These are phyloP conservation scores for Candida easanensis DNA, from an alignment of 805 yeast species.

Conservation along the genomic window DNA sequence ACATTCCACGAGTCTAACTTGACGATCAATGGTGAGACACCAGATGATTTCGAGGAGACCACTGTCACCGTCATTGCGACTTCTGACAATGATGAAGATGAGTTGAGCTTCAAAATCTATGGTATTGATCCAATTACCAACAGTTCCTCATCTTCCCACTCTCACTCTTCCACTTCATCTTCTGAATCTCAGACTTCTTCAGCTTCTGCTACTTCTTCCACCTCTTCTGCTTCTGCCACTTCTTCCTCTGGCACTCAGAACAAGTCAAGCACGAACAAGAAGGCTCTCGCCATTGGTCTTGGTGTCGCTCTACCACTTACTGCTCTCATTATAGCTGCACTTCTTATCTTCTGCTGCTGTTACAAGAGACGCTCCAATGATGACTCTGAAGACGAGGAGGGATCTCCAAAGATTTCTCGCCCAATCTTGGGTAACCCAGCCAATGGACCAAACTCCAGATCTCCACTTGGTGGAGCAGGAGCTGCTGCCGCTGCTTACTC, in stretches of 20 bases:
- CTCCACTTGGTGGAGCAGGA: constrained; percentile 18
- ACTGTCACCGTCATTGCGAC: constrained; percentile 40
- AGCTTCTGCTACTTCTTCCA: constrained; percentile 27
- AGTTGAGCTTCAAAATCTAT: constrained; percentile 46
- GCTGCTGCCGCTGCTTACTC: constrained; percentile 9
- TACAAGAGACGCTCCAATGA: constrained; percentile 42
- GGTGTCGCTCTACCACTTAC: constrained; percentile 82
- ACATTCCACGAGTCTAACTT: constrained; percentile 53
- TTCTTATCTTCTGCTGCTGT: constrained; percentile 55
- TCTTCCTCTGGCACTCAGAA: constrained; percentile 14
- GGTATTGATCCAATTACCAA: constrained; percentile 41
- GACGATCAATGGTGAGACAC: constrained; percentile 69
- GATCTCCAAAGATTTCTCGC: constrained; percentile 34
- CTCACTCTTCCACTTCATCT: constrained; percentile 31
- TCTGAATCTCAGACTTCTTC: constrained; percentile 28
- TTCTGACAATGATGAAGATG: constrained; percentile 34
- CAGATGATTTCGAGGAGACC: constrained; percentile 42
- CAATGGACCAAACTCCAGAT: constrained; percentile 29
- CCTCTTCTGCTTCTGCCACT: constrained; percentile 14
- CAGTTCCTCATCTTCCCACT: constrained; percentile 24
- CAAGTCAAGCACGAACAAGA: constrained; percentile 32
- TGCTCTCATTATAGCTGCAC: constrained; percentile 44
- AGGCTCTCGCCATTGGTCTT: constrained; percentile 78
- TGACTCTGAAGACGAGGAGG: constrained; percentile 26
- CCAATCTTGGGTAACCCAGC: constrained; percentile 38